Conservation (phyloP, 2,329 filamentous ascomycete species). For the Pezicula neosporulosa region DNA sequence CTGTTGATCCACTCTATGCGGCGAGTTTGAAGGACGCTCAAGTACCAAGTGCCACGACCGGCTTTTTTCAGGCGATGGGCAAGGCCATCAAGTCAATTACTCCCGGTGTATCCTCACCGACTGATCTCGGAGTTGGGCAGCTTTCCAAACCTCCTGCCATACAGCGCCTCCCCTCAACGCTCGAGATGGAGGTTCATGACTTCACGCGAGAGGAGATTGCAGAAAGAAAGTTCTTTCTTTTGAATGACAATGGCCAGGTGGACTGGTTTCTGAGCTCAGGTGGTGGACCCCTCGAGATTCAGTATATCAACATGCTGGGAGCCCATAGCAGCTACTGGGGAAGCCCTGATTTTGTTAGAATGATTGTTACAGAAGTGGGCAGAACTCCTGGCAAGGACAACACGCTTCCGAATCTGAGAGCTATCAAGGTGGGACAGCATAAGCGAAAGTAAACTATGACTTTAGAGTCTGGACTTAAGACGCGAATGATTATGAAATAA, state of each 20-base stretch:
- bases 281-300: conserved; percentile 84
- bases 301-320: conserved; percentile 95
- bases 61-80: conserved; percentile 62
- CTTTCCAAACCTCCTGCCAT: conserved; percentile 27
- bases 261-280: conserved; percentile 85
- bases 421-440: conserved; percentile 41
- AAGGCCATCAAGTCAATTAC: conserved; percentile 60
- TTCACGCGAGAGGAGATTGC: conserved; percentile 90
- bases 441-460: background rate
- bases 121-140: conserved; percentile 35
- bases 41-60: conserved; percentile 69
- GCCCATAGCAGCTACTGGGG: conserved; percentile 96
- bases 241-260: conserved; percentile 96
- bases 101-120: conserved; percentile 39
- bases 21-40: conserved; percentile 71
- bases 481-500: background rate
- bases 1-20: conserved; percentile 79
- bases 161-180: conserved; percentile 53
- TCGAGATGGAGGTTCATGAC: conserved; percentile 96
- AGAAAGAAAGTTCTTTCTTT: conserved; percentile 78
- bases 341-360: conserved; percentile 80
- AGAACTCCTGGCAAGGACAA: conserved; percentile 63
- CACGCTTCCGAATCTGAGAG: conserved; percentile 55
- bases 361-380: conserved; percentile 86
- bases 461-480: background rate